phyloP scores from a whole-genome alignment of 2,329 filamentous ascomycete species.

The Ilyonectria sp. region DNA sequence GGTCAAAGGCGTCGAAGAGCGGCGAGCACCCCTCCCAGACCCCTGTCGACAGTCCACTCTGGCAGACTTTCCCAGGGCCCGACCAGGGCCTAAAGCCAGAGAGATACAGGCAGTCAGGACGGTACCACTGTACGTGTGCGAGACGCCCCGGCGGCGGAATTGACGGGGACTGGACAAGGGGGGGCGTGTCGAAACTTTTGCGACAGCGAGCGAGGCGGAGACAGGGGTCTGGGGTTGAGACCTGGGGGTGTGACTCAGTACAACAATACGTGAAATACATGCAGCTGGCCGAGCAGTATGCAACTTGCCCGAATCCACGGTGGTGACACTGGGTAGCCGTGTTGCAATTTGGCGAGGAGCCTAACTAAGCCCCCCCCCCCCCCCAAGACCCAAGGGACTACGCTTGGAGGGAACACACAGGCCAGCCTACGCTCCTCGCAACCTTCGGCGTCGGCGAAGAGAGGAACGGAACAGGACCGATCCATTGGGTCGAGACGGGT shows the following conservation, averaged over 20 bases:
- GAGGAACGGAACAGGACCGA: constrained; percentile 36
- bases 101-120: constrained; percentile 30
- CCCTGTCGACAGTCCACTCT: constrained; percentile 45
- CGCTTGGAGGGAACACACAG: constrained; percentile 43
- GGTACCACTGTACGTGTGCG: constrained; percentile 18
- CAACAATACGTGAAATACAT: constrained; percentile 37
- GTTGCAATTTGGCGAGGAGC: constrained; percentile 23
- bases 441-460: constrained; percentile 45
- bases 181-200: constrained; percentile 32
- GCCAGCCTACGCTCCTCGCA: constrained; percentile 45
- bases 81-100: constrained; percentile 22
- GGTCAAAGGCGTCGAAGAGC: constrained; percentile 33
- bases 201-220: constrained; percentile 18
- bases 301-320: constrained; percentile 25
- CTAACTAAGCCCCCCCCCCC: constrained; percentile 17
- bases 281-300: constrained; percentile 31
- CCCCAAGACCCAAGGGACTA: constrained; percentile 23
- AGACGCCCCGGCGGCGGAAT: constrained; percentile 30
- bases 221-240: constrained; percentile 41
- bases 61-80: constrained; percentile 29
- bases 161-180: constrained; percentile 27
- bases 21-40: constrained; percentile 33
- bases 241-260: constrained; percentile 31
- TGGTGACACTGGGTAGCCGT: constrained; percentile 3
- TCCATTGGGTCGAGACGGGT: constrained; percentile 18